Evolutionary conservation across 2,329 filamentous ascomycete genomes (phyloP).

Genomic region (Scedosporium apiospermum): DNA sequence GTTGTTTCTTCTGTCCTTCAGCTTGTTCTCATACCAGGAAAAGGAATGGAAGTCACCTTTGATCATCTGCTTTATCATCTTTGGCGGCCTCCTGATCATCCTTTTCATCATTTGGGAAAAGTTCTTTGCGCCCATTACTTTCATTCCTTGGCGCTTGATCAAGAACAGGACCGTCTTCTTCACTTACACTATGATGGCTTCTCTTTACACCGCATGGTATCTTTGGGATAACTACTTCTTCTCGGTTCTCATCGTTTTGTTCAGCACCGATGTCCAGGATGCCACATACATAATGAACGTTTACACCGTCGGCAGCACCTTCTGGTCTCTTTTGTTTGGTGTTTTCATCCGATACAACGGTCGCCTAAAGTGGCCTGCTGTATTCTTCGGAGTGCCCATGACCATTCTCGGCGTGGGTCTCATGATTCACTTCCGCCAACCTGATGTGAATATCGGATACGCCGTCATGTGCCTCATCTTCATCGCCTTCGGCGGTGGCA

Average conservation of each 20-base stretch:
- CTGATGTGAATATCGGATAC: conserved; percentile 38
- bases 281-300: conserved; percentile 38
- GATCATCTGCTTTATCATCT: conserved; percentile 44
- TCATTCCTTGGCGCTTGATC: conserved; percentile 46
- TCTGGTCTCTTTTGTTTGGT: conserved; percentile 38
- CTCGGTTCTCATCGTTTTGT: conserved; percentile 44
- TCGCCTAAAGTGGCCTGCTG: conserved; percentile 40
- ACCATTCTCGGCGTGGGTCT: conserved; percentile 43
- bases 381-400: conserved; percentile 43
- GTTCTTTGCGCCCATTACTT: conserved; percentile 43
- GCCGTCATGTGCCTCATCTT: conserved; percentile 52
- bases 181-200: conserved; percentile 28
- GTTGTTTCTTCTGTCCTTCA: conserved; percentile 56
- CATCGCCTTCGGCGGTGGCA: conserved; percentile 47
- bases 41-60: conserved; percentile 37
- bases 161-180: conserved; percentile 38
- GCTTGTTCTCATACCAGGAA: conserved; percentile 34
- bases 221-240: conserved; percentile 38
- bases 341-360: conserved; percentile 37
- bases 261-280: conserved; percentile 34
- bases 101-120: conserved; percentile 48
- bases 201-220: conserved; percentile 34
- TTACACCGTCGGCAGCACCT: conserved; percentile 37
- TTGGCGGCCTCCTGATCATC: conserved; percentile 48
- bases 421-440: conserved; percentile 49